Percentiles rank a stretch among this genome's conserved stretches.
phyloP scores from a whole-genome alignment of 371 early-diverging fungal species.

The Rhizopus microsporus region DNA sequence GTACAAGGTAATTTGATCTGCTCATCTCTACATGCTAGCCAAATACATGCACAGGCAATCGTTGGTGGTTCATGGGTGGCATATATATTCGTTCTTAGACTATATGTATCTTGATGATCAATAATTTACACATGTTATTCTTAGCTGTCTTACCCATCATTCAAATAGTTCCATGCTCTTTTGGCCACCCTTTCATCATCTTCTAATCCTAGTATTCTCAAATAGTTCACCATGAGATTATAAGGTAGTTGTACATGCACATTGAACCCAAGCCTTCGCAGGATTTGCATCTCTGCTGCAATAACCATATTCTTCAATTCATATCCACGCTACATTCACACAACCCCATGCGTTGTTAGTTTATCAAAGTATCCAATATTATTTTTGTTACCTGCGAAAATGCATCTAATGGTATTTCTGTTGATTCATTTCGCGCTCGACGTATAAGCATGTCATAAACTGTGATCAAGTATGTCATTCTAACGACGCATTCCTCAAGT shows the following conservation, averaged over 20 bases:
- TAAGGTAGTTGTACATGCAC: constrained; percentile 96
- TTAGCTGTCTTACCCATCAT: constrained; percentile 68
- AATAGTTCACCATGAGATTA: constrained; percentile 90
- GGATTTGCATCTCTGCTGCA: constrained; percentile 83
- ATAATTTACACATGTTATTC: not conserved
- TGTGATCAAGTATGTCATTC: constrained; percentile 76
- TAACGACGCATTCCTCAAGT: constrained; percentile 82
- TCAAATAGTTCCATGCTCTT: constrained; percentile 85
- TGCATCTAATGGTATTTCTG: constrained; percentile 56
- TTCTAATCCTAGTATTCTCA: constrained; percentile 79
- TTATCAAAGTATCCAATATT: not conserved
- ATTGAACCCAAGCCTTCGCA: constrained; percentile 88
- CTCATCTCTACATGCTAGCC: constrained; percentile 73
- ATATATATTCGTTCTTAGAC: constrained; percentile 78
- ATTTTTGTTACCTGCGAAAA: constrained; percentile 53
- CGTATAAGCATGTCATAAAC: constrained; percentile 74
- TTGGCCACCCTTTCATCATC: constrained; percentile 74
- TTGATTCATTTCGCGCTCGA: constrained; percentile 49
- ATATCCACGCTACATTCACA: constrained; percentile 56
- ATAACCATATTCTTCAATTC: constrained; percentile 78
- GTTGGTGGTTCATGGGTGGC: constrained; percentile 85
- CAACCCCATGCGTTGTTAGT: not conserved
- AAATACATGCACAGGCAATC: constrained; percentile 91
- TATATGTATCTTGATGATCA: constrained; percentile 23
- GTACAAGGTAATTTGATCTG: constrained; percentile 71